phyloP scores from a whole-genome alignment of 2,329 filamentous ascomycete genomes.

The Corinectria fuckeliana region DNA sequence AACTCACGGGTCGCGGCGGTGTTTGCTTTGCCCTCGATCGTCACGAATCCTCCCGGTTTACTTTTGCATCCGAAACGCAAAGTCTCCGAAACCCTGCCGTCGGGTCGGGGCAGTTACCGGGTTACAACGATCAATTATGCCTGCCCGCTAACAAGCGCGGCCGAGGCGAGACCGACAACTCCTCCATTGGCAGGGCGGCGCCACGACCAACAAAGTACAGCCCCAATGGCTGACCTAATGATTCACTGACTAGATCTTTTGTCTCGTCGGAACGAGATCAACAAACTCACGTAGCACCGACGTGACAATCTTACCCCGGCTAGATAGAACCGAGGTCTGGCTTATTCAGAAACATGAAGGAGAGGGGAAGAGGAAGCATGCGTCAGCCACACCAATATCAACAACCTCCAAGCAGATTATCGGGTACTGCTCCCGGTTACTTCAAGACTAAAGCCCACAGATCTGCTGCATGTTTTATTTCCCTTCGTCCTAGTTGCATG shows the following conservation, averaged over 20 bases:
- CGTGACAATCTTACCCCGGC: not conserved
- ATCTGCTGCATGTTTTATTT: not conserved
- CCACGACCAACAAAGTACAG: not conserved
- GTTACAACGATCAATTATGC: not conserved
- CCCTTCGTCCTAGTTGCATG: slow-evolving; percentile 12
- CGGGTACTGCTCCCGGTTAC: not conserved
- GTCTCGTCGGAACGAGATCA: not conserved
- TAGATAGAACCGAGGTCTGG: not conserved
- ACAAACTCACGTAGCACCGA: not conserved
- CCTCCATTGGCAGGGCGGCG: not conserved
- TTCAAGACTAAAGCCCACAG: not conserved
- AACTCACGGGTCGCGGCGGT: not conserved
- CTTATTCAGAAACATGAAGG: not conserved
- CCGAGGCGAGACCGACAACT: not conserved
- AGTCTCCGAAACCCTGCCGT: not conserved
- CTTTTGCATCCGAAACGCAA: not conserved
- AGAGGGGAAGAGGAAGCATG: not conserved
- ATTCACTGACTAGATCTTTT: not conserved
- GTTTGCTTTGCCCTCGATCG: not conserved
- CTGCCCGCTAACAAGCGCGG: not conserved
- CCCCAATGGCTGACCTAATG: not conserved
- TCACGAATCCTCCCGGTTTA: not conserved
- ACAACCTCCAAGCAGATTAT: not conserved
- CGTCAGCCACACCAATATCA: not conserved
- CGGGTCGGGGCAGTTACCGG: not conserved